These are phyloP conservation scores for Moelleriella libera DNA, from an alignment of 2,329 filamentous ascomycete species.

Conservation along the genomic window DNA sequence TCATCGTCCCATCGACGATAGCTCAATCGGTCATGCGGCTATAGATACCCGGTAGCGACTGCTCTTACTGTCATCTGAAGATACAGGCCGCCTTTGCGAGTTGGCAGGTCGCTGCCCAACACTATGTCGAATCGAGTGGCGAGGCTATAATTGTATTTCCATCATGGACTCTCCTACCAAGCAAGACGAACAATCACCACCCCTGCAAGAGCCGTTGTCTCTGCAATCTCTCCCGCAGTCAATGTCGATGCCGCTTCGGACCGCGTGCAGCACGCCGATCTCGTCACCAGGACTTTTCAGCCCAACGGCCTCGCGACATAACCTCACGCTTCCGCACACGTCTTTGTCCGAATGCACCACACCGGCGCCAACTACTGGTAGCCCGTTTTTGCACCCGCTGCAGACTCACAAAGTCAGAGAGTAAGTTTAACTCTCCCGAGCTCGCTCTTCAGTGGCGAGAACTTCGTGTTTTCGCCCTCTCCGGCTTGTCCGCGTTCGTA, in stretches of 20 bases:
- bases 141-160: slow-evolving; percentile 1
- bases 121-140: slow-evolving; percentile 7
- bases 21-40: slow-evolving; percentile 4
- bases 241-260: slow-evolving; percentile 28
- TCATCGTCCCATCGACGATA: neutral
- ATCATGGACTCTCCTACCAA: slow-evolving; percentile 7
- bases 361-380: slow-evolving; percentile 32
- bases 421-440: slow-evolving; percentile 34
- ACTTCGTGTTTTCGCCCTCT: neutral
- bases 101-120: neutral
- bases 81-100: slow-evolving; percentile 2
- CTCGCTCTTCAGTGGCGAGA: neutral
- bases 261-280: slow-evolving; percentile 40
- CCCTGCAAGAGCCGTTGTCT: slow-evolving; percentile 8
- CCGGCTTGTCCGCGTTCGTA: neutral
- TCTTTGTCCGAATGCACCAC: slow-evolving; percentile 40
- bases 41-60: slow-evolving; percentile 5
- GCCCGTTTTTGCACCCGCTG: slow-evolving; percentile 54
- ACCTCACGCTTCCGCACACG: slow-evolving; percentile 20
- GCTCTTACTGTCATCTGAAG: slow-evolving; percentile 3
- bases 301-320: slow-evolving; percentile 29
- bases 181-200: slow-evolving; percentile 1
- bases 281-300: slow-evolving; percentile 50
- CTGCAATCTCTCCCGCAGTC: slow-evolving; percentile 18
- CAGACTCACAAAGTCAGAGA: slow-evolving; percentile 64